Evolutionary conservation across 352 stramenopile species (phyloP), one percentile per base, ranked within the genome.

Genomic region (Phytophthora kernoviae): DNA sequence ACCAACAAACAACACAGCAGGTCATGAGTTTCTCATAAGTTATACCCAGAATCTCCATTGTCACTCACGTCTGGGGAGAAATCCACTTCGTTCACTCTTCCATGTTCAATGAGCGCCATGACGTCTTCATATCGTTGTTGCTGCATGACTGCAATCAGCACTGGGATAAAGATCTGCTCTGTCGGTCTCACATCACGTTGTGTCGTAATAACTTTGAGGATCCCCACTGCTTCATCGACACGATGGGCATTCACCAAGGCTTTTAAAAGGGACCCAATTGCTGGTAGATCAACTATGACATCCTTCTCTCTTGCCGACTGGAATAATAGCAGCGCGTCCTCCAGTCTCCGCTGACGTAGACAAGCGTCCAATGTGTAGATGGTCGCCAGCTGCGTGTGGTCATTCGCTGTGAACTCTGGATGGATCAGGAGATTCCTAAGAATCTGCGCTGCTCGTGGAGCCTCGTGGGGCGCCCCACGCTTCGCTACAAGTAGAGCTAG

Each of bases 351-450:
- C 39, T 81, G 62, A 5, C 71, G 61, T 22, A 89, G 48, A 70
- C 82, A 91, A 21, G 69, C 76, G 44, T 88, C 78, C n/a, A 84
- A 51, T 15, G 87, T 73, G 64, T 84, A 89, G 50, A 91, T 90
- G 21, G 65, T 75, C 37, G 82, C 82, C 32, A 91, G 51, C 40
- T 84, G 82, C 47, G 79, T 91, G 14, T 69, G 65, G 42, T 91
- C 82, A 53, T 88, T 79, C n/a, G 64, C 47, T n/a, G 69, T 14
- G n/a, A 89, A 78, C 15, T 54, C 24, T 15, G 77, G 64, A 7
- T 37, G 32, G 5, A 10, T 22, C 24, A 68, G 11, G 7, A 76
- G 15, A 1, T 65, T 58, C 17, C 65, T 55, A 36, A 84, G 47
- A 33, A 91, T 75, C 47, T 81, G 48, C 15, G 66, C 50, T 0